These are phyloP conservation scores for Aspergillus tubingensis DNA, from an alignment of 2,329 filamentous ascomycete species.

Conservation along the genomic window DNA sequence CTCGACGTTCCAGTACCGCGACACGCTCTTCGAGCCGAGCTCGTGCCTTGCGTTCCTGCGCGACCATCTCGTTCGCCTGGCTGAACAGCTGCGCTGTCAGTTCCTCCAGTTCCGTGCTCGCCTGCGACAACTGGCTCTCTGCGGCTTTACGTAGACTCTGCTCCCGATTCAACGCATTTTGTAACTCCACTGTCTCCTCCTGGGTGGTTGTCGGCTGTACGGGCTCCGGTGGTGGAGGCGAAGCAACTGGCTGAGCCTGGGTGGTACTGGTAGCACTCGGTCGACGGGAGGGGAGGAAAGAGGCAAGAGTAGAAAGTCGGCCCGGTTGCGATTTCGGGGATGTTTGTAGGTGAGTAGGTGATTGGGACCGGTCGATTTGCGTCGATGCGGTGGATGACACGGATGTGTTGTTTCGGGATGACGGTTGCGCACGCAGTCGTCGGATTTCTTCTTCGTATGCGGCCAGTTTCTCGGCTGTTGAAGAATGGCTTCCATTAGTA, in stretches of 20 bases:
- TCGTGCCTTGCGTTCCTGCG: conserved; percentile 60
- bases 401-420: conserved; percentile 28
- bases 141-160: conserved; percentile 58
- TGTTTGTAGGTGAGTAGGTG: conserved; percentile 37
- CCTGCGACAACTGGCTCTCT: conserved; percentile 56
- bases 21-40: conserved; percentile 54
- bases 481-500: neutral
- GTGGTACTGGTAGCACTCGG: conserved; percentile 30
- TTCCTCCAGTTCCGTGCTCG: conserved; percentile 63
- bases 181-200: conserved; percentile 46
- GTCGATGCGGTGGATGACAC: conserved; percentile 31
- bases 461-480: conserved; percentile 56
- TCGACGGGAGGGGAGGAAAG: conserved; percentile 42
- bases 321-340: conserved; percentile 31
- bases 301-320: conserved; percentile 42
- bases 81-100: conserved; percentile 62
- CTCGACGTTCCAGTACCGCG: conserved; percentile 48
- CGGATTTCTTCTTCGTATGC: conserved; percentile 66
- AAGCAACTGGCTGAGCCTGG: conserved; percentile 12
- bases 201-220: conserved; percentile 26
- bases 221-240: conserved; percentile 26
- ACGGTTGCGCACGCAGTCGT: conserved; percentile 44
- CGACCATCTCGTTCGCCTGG: conserved; percentile 68
- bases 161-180: conserved; percentile 57
- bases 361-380: conserved; percentile 37